Conservation (phyloP, 495 filamentous ascomycete species). For the Neurospora sublineolata region DNA sequence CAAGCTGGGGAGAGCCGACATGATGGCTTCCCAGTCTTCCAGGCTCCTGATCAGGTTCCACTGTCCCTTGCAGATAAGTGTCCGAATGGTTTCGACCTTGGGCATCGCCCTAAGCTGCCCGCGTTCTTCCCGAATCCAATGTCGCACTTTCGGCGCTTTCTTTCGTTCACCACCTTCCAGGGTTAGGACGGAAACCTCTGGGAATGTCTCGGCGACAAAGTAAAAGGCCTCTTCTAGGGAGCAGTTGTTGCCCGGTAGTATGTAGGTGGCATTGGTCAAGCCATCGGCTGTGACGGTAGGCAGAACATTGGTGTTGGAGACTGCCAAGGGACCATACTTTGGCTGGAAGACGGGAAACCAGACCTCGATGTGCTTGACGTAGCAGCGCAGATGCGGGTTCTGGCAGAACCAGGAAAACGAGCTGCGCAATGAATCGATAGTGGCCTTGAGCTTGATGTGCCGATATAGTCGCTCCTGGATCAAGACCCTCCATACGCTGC, state of each 20-base stretch:
- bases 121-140: conserved; percentile 32
- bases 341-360: conserved; percentile 64
- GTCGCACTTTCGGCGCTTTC: conserved; percentile 52
- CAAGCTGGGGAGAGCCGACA: conserved; percentile 48
- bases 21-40: conserved; percentile 49
- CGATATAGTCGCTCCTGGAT: conserved; percentile 60
- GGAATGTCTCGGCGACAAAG: conserved; percentile 45
- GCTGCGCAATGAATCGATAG: conserved; percentile 42
- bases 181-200: conserved; percentile 52
- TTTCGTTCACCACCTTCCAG: conserved; percentile 65
- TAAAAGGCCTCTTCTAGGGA: conserved; percentile 56
- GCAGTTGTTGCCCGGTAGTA: conserved; percentile 49
- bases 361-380: conserved; percentile 61
- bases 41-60: conserved; percentile 64
- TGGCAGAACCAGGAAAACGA: conserved; percentile 45
- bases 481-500: conserved; percentile 47
- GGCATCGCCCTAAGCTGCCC: conserved; percentile 16
- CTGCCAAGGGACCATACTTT: conserved; percentile 29
- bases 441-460: conserved; percentile 64
- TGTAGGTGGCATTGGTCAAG: conserved; percentile 39
- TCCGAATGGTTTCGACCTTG: conserved; percentile 31
- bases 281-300: conserved; percentile 37
- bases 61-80: conserved; percentile 58
- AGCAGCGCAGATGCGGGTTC: conserved; percentile 45
- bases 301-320: conserved; percentile 29